These are phyloP conservation scores for Fraxinus sp. DNA, from an alignment of 305 asterid genomes.

Conservation along the genomic window DNA sequence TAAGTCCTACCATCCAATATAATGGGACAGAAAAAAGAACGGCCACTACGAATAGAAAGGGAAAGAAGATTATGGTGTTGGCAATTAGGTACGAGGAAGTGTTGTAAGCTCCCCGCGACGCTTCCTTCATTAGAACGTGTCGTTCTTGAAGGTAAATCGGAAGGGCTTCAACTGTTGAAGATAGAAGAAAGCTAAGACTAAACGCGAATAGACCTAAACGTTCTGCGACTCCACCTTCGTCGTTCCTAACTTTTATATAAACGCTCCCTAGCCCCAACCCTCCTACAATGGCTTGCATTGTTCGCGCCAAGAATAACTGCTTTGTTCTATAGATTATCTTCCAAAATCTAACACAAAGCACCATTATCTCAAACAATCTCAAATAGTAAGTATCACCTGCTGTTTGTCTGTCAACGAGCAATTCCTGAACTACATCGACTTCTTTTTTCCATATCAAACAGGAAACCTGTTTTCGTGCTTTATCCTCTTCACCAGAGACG, in stretches of 20 bases:
- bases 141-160: constrained; percentile 90
- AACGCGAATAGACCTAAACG: constrained; percentile 82
- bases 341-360: constrained; percentile 67
- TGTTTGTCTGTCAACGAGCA: not conserved
- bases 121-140: constrained; percentile 74
- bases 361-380: constrained; percentile 46
- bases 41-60: constrained; percentile 71
- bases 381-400: constrained; percentile 25
- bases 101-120: constrained; percentile 75
- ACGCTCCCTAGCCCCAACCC: constrained; percentile 43
- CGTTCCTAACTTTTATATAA: constrained; percentile 20
- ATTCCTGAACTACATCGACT: not conserved
- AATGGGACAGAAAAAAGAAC: constrained; percentile 73
- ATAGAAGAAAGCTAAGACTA: constrained; percentile 83
- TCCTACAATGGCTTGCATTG: constrained; percentile 86
- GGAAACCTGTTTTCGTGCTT: constrained; percentile 1
- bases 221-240: constrained; percentile 71
- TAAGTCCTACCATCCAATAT: constrained; percentile 84
- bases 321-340: constrained; percentile 84
- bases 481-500: constrained; percentile 19
- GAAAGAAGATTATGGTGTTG: constrained; percentile 68
- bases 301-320: constrained; percentile 74
- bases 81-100: constrained; percentile 82
- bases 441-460: constrained; percentile 21
- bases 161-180: constrained; percentile 90